Conservation (phyloP, 129 eudicot species). For the Chrysanthemum seticuspe region DNA sequence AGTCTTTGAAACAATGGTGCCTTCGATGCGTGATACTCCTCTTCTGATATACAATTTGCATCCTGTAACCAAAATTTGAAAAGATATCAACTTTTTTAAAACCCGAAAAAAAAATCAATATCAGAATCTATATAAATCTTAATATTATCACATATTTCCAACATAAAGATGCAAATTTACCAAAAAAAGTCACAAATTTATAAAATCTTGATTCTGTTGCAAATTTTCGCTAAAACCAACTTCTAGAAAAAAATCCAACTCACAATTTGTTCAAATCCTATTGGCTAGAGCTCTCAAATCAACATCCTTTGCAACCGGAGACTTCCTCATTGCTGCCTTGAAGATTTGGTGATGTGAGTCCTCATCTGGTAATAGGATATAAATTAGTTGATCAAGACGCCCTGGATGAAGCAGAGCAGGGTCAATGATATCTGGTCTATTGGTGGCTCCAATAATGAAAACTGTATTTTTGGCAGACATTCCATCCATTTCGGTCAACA, state of each 20-base stretch:
- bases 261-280: background rate
- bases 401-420: too few relatives aligned
- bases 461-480: too few relatives aligned
- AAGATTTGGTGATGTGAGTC: too few relatives aligned
- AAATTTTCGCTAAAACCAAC: background rate
- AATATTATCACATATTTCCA: background rate
- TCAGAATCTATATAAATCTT: background rate
- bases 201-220: too few relatives aligned
- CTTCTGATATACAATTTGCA: slow-evolving; percentile 88
- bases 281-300: too few relatives aligned
- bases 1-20: slow-evolving; percentile 80
- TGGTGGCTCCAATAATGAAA: too few relatives aligned
- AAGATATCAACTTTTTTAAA: background rate
- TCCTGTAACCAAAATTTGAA: slow-evolving; percentile 48
- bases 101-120: background rate
- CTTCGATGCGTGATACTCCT: slow-evolving; percentile 90
- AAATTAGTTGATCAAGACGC: too few relatives aligned
- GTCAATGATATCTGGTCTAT: too few relatives aligned
- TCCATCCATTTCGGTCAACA: too few relatives aligned
- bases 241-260: background rate
- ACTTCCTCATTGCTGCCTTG: too few relatives aligned
- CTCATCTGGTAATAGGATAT: too few relatives aligned
- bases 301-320: too few relatives aligned
- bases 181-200: background rate
- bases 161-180: background rate